Conservation (phyloP, 306 rosid genomes). For the Geum urbanum region DNA sequence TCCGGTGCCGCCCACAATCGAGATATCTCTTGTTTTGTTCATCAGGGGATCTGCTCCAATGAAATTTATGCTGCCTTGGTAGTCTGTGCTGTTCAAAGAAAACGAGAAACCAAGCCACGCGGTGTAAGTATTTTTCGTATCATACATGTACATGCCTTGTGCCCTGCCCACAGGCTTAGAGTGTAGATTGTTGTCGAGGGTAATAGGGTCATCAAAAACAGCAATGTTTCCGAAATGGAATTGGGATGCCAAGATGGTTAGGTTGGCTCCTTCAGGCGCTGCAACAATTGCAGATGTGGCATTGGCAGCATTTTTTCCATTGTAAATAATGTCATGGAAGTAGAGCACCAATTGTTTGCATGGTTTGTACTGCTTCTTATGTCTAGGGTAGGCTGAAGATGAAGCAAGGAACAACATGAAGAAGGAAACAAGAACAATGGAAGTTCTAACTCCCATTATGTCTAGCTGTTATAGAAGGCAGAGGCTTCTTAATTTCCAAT, state of each 20-base stretch:
- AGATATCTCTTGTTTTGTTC: slow-evolving; percentile 56
- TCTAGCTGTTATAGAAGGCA: not conserved
- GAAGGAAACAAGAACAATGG: slow-evolving; percentile 14
- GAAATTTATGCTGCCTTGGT: slow-evolving; percentile 57
- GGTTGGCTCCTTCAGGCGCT: slow-evolving; percentile 57
- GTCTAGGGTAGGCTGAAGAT: slow-evolving; percentile 33
- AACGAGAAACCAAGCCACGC: slow-evolving; percentile 66
- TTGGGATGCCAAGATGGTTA: slow-evolving; percentile 44
- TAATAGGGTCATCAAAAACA: slow-evolving; percentile 72
- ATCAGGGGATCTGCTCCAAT: slow-evolving; percentile 58
- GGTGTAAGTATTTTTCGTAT: slow-evolving; percentile 55
- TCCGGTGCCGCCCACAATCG: slow-evolving; percentile 64
- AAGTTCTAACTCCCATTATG: slow-evolving; percentile 33
- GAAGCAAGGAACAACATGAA: slow-evolving; percentile 25
- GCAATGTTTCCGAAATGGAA: slow-evolving; percentile 61
- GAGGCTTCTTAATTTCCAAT: not conserved
- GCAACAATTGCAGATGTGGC: slow-evolving; percentile 74
- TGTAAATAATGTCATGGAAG: slow-evolving; percentile 69
- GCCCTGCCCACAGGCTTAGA: slow-evolving; percentile 74
- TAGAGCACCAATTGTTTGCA: slow-evolving; percentile 54
- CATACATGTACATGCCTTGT: slow-evolving; percentile 67
- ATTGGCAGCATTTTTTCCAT: slow-evolving; percentile 53
- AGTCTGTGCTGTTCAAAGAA: slow-evolving; percentile 35
- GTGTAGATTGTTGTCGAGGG: slow-evolving; percentile 60
- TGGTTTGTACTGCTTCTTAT: slow-evolving; percentile 32